Evolutionary conservation across 768 basidiomycete species (phyloP), one percentile per base, ranked within the genome.

Genomic region (Rhodosporidiobolus odoratus): DNA sequence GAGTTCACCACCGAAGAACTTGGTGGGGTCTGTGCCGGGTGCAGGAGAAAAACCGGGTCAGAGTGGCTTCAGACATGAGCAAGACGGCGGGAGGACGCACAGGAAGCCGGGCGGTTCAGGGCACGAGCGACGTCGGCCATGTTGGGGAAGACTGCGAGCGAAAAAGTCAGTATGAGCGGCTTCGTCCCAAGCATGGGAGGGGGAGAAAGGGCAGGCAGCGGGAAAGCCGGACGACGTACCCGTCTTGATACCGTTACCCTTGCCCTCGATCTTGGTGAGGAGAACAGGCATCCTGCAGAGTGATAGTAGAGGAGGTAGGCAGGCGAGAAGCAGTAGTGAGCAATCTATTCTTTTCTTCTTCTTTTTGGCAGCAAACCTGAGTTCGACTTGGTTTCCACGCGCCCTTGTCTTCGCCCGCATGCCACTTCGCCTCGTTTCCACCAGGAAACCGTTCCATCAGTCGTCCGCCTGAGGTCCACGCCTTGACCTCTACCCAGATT

Each of bases 221-320:
- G 23, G 37, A 19, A 8, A 23, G 10, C 21, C 8, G 27, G 6
- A 1, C 0, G 47, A 62, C 65, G 34, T 19, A 74, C 69, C 73
- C 15, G 96, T 99, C 84, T 99, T 99, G 82, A 99, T 98, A 77
- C 96, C 96, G 80, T 99, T 99, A 70, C 96, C 96, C 81, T 93
- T 94, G 77, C 96, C 96, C 82, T 99, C 96, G 43, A 98, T 93
- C 84, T 98, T 98, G 73, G 90, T 95, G 73, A 86, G 85, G 72
- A 99, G 86, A 68, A 93, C 79, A 65, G 96, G 96, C 96, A 99
- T 99, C 74, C 92, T 94, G 54, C 21, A 71, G 21, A 35, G 63
- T 21, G 19, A 19, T 16, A 32, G n/a, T 27, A 43, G 38, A 30
- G 27, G 27, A 12, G 32, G 17, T 37, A 19, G 15, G 2, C 21